Evolutionary conservation across 495 filamentous ascomycete species (phyloP), one percentile per base, ranked within the genome.

Genomic region (Aspergillus egyptiacus): DNA sequence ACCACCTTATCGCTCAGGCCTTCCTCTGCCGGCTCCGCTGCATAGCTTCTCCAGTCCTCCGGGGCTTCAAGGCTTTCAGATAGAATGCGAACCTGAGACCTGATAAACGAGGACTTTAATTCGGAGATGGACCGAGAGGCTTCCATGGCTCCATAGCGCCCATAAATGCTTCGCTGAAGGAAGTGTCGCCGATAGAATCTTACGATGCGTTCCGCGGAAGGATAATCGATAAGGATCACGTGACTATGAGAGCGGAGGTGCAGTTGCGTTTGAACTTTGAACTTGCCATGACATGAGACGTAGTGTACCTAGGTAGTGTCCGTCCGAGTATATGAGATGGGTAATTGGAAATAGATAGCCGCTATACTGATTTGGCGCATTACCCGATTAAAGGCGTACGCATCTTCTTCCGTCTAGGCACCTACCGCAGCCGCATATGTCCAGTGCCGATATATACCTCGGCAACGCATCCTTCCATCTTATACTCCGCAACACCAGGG

Each of bases 41-140:
- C 64, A 62, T 68, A 68, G 31, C 71, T 60, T 37, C 69, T 74
- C 82, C 82, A 87, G 46, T 75, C 61, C 31, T 73, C 71, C 17
- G 81, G 73, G 1, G 81, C 78, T 5, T 70, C 56, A 24, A 87
- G 71, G 5, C 69, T 64, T 41, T 75, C 71, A 1, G 75, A 77
- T 27, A 88, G 70, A 37, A 81, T 74, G 8, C 80, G 80, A 17
- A 83, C 75, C 56, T 88, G 84, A 19, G 70, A 60, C 36, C 75
- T 62, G 20, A 87, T 73, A 55, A 87, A 87, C 53, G 70, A 61
- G 13, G 80, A 77, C 58, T 88, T 88, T 50, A 83, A 63, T 48
- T 79, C 70, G 42, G 79, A 67, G 48, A 87, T 74, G 17, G 82
- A 76, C 40, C 65, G 62, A 48, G 63, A 58, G 39, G 65, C 64